Base-by-base conservation (phyloP, 2,329 filamentous ascomycete genomes). In the Coniochaeta sp. region DNA sequence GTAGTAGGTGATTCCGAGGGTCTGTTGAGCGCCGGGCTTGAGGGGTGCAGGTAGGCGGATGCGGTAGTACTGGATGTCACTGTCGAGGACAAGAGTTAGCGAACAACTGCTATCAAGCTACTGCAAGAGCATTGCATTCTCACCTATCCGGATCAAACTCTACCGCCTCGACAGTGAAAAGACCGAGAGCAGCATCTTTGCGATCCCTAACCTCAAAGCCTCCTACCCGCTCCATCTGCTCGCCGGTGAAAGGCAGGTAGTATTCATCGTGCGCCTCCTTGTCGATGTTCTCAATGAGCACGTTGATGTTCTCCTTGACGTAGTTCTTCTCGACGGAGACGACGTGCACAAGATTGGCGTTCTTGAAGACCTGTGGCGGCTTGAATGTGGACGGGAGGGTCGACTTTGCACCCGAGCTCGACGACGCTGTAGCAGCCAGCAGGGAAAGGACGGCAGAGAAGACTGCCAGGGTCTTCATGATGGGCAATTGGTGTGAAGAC, bases 271-370 rank as follows among this genome's bases (percentile, higher is more conserved):
- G 91, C 16, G 91, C 80, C 58, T 85, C 75, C 55, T 80, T 78
- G 63, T 86, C 89, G 59, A 88, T 77, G 68, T 99, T 99, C 75
- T 96, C 87, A 57, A 99, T 83, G 49, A 95, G 78, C n/a, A 96
- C 86, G 71, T 97, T 96, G 77, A 96, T 83, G 13, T 85, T 87
- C 71, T 97, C 92, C 65, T 91, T 86, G 52, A 85, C 84, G 64
- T 94, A 97, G 60, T 84, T 88, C 77, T 96, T 97, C 71, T 97
- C 92, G 53, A 96, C 72, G 59, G 95, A 96, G 65, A 95, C 86
- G 57, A 87, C 85, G 63, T 94, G 88, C 49, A 97, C 87, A 27
- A 97, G 72, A 68, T 99, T 97, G 70, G 79, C 80, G 71, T 99
- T 96, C 74, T 91, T 90, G 76, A 96, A 99, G 59, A 91, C 88